Percentiles rank a stretch among this genome's conserved stretches.
phyloP scores from a whole-genome alignment of 768 basidiomycete genomes.

The Lentinula sp. region DNA sequence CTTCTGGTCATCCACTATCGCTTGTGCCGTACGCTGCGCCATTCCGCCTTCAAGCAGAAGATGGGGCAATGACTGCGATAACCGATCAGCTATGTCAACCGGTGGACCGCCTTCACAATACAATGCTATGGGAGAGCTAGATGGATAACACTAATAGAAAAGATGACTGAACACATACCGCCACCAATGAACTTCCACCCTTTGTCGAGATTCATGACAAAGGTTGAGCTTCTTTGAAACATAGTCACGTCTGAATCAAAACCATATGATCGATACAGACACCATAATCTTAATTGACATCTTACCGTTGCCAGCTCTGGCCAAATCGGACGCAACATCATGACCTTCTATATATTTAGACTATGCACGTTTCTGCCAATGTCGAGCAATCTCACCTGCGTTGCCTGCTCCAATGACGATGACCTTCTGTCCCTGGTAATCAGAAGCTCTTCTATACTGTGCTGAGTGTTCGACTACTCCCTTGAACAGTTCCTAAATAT shows the following conservation, averaged over 20 bases:
- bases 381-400: constrained; percentile 16
- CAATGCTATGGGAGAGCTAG: neutral
- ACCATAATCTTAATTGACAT: too few species aligned
- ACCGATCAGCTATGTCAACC: constrained; percentile 42
- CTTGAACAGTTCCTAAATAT: neutral
- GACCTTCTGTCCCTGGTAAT: constrained; percentile 39
- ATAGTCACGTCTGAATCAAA: constrained; percentile 33
- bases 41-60: constrained; percentile 9
- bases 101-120: constrained; percentile 46
- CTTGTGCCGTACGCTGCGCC: constrained; percentile 25
- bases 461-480: neutral
- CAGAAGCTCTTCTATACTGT: constrained; percentile 14
- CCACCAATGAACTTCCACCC: constrained; percentile 9
- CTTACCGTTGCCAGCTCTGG: neutral
- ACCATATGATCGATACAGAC: neutral
- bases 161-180: constrained; percentile 6
- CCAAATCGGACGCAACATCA: neutral
- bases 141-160: neutral
- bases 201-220: constrained; percentile 37
- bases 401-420: constrained; percentile 45
- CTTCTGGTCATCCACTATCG: constrained; percentile 39
- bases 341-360: neutral
- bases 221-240: constrained; percentile 48
- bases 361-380: neutral
- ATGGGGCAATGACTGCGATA: constrained; percentile 42